Evolutionary conservation across 805 yeast genomes (phyloP), one percentile per base, ranked within the genome.

Genomic region (Yamadazyma insecticola): DNA sequence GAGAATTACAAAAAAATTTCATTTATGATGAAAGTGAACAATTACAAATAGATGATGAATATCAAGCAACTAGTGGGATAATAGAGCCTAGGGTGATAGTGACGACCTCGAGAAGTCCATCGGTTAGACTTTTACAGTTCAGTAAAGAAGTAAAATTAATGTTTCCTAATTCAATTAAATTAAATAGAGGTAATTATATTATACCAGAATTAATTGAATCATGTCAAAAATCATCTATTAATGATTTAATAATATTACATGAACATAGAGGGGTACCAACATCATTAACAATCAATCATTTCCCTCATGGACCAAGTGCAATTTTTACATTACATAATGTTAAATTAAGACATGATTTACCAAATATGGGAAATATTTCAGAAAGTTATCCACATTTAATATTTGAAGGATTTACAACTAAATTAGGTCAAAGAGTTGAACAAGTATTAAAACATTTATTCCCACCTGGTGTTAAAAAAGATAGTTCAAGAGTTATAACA

Each of bases 191-290:
- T 72, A 85, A 81, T 47, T 81, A 89, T 38, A 74, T 92, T 33
- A 76, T 92, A 68, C 81, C 95, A 1, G 81, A 82, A 30, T 62
- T 92, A 27, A 95, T 87, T 3, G 75, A 79, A 28, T 86, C 95
- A 1, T 88, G 97, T 58, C 74, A 82, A 37, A 63, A 80, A 32
- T 78, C 90, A 0, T 84, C 83, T 12, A 77, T 90, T 7, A 81
- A 92, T 2, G 99, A 92, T 55, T 61, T 92, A 44, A 67, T 92
- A 15, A 72, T 92, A 3, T 61, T 92, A 14, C 97, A 92, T 55
- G 99, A 92, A 55, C 98, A 92, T 60, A 74, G 99, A 60, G 99
- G 99, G 74, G 90, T 86, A 0, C 99, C 99, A 31, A 89, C 96
- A 0, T 85, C 96, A 1, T 50, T 92, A 37, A 90, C 97, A 1